Evolutionary conservation across 2,329 filamentous ascomycete species (phyloP), one percentile per base, ranked within the genome.

Genomic region (Tothia fuscella): DNA sequence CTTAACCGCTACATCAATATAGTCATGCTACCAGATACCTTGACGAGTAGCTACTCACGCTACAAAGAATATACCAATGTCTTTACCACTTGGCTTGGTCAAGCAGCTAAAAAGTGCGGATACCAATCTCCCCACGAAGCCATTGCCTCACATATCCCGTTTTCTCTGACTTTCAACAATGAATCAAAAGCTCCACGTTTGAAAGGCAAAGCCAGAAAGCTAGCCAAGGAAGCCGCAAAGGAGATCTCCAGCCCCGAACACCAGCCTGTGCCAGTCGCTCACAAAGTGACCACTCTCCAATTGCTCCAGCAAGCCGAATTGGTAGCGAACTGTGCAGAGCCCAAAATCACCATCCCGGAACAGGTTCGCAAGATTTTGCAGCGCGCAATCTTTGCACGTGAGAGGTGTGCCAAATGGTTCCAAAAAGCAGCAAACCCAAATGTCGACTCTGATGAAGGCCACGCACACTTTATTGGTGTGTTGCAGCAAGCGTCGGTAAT

Each of bases 41-140:
- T 34, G 16, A 19, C 37, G 13, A 26, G 38, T 16, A 41, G 38
- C 38, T 41, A 41, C 26, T 16, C 19, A 16, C 38, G 38, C 28
- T 41, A 41, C 17, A 41, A 35, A 5, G 14, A 16, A 6, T 22
- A 41, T 28, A 41, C 26, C 3, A 6, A 41, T 19, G n/a, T 14
- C 28, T 35, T 33, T 20, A 41, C 26, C 14, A 35, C 14, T 5
- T 41, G 38, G 38, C 28, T 41, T n/a, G 6, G 19, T 14, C n/a
- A 33, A 28, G 32, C 24, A 9, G 31, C 31, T 19, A 16, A 9
- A 19, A 16, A 7, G 9, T 34, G 31, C 14, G 31, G 31, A 9
- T 29, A 34, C 31, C 9, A 34, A 9, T 16, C 7, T 9, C 31
- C 9, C 7, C 7, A 34, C 7, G 9, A 9, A 9, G 14, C 13